Evolutionary conservation across 179 eudicot genomes (phyloP).

Genomic region (Beta macrorhiza): DNA sequence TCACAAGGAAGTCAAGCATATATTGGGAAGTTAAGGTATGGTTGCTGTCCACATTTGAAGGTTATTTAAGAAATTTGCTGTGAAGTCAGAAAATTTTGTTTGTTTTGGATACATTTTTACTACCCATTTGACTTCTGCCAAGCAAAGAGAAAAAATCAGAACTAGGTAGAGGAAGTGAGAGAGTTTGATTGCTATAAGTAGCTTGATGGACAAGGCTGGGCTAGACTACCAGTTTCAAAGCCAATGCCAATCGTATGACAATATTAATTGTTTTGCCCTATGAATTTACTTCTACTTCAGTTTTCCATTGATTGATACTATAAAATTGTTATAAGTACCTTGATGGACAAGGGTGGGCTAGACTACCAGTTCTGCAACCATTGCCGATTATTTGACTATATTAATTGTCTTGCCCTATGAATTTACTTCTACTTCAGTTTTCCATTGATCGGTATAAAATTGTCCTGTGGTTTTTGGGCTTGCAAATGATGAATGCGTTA

Average conservation of each 20-base stretch:
- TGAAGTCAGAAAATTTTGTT: neutral
- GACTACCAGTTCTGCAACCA: neutral
- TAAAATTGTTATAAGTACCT: neutral
- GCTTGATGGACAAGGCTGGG: neutral
- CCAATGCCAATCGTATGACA: neutral
- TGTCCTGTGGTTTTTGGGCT: neutral
- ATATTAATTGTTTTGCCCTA: no score
- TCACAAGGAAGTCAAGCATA: conserved; percentile 94
- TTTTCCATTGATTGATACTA: neutral
- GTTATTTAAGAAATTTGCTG: neutral
- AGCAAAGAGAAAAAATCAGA: neutral
- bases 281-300: neutral
- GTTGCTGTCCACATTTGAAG: neutral
- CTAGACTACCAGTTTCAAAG: neutral
- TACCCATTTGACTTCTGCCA: neutral
- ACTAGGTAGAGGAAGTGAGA: neutral
- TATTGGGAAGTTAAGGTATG: conserved; percentile 88
- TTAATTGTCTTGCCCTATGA: no score
- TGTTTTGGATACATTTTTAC: neutral
- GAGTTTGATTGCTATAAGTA: neutral
- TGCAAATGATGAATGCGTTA: neutral
- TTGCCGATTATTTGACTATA: neutral
- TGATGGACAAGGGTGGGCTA: neutral
- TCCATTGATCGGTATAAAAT: neutral
- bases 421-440: neutral